A percentile compares a stretch with the other conserved stretches of the same genome.
Evolutionary conservation across 129 eudicot species (phyloP).

Genomic region (Centella asiatica): DNA sequence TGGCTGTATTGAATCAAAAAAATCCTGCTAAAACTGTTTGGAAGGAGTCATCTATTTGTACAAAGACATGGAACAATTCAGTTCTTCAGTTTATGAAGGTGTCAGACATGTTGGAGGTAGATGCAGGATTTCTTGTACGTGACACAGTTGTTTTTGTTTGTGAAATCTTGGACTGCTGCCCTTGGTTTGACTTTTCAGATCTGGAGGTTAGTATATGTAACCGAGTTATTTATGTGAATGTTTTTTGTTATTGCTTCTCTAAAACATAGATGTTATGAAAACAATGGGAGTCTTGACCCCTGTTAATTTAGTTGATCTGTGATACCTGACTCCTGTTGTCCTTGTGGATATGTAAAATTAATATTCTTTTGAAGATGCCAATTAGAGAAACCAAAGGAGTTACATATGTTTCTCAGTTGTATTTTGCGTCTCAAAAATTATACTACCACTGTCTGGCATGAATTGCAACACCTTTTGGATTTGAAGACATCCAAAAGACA

Average conservation of each 20-base stretch:
- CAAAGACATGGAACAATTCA: constrained; percentile 97
- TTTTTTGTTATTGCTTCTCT: not conserved
- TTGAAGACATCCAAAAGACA: no score
- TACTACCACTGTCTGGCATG: no score
- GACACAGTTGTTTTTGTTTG: constrained; percentile 93
- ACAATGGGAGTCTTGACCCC: not conserved
- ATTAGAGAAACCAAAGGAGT: not conserved
- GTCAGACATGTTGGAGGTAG: constrained; percentile 90
- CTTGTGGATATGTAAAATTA: not conserved
- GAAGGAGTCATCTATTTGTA: constrained; percentile 98
- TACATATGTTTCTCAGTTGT: no score
- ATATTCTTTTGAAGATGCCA: not conserved
- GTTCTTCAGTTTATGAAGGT: constrained; percentile 99
- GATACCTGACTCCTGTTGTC: not conserved
- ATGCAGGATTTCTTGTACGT: constrained; percentile 87
- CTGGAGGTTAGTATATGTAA: constrained; percentile 60
- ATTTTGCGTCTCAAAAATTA: no score
- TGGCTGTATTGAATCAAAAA: constrained; percentile 91
- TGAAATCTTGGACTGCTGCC: constrained; percentile 97
- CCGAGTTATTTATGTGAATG: not conserved
- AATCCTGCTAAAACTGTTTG: constrained; percentile 83
- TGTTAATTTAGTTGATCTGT: not conserved
- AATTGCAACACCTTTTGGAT: no score
- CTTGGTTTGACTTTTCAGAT: constrained; percentile 96
- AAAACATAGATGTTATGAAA: not conserved